Evolutionary conservation across 306 rosid genomes (phyloP).

Genomic region (Arachis hypogaea): DNA sequence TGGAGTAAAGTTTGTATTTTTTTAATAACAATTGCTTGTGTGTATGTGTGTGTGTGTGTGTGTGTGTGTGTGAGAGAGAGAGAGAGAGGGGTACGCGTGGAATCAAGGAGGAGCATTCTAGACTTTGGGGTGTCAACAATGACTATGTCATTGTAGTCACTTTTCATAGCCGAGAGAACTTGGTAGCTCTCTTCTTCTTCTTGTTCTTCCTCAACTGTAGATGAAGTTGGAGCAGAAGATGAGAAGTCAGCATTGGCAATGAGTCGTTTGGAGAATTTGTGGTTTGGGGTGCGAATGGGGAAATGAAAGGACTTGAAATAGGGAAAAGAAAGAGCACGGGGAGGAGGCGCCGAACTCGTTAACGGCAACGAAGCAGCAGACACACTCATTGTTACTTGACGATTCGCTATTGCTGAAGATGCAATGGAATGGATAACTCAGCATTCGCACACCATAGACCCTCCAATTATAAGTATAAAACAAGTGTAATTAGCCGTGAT

Average conservation of each 20-base stretch:
- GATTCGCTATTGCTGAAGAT: no score
- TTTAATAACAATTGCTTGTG: not conserved
- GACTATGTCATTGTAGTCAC: constrained; percentile 68
- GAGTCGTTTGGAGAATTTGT: not conserved
- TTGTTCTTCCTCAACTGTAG: constrained; percentile 18
- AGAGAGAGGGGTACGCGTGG: constrained; percentile 50
- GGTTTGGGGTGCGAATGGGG: constrained; percentile 5
- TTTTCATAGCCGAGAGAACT: constrained; percentile 51
- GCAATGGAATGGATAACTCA: no score
- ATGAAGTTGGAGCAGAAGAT: constrained; percentile 26
- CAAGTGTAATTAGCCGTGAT: no score
- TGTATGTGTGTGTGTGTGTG: no score
- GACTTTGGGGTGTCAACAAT: constrained; percentile 69
- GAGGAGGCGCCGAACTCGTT: constrained; percentile 36
- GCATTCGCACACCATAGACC: no score
- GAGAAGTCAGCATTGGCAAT: constrained; percentile 24
- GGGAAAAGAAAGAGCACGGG: constrained; percentile 25
- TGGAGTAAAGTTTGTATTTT: constrained; percentile 33
- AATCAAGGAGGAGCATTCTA: constrained; percentile 84
- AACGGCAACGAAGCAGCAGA: constrained; percentile 31
- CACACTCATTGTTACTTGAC: constrained; percentile 38
- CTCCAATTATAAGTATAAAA: no score
- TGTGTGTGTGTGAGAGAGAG: not conserved
- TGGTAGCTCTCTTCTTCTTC: constrained; percentile 54
- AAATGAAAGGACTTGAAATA: constrained; percentile 25